These are phyloP conservation scores for Lasiosphaeria hispida DNA, from an alignment of 495 filamentous ascomycete genomes.

Conservation along the genomic window DNA sequence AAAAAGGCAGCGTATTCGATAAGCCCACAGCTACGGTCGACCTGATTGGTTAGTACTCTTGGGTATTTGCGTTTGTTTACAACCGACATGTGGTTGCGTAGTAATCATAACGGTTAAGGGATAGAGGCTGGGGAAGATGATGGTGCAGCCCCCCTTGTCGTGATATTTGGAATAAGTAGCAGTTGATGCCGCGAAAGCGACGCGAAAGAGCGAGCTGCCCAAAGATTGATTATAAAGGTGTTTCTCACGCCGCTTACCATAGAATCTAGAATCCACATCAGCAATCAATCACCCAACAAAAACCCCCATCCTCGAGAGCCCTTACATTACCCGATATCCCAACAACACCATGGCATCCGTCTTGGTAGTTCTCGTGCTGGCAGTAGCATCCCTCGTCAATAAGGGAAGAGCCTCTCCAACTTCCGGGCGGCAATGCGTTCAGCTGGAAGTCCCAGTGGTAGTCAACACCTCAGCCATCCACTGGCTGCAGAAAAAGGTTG, in stretches of 20 bases:
- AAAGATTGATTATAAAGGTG: slow-evolving; percentile 4
- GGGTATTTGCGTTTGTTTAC: neutral
- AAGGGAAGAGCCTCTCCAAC: slow-evolving; percentile 4
- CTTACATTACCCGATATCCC: too few species aligned
- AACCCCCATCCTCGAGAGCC: neutral
- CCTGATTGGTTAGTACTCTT: neutral
- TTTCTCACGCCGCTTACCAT: neutral
- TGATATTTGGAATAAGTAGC: slow-evolving; percentile 3
- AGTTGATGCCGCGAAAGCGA: too few species aligned
- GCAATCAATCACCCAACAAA: neutral
- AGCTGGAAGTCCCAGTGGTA: slow-evolving; percentile 5
- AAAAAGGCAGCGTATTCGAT: neutral
- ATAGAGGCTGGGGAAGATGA: neutral
- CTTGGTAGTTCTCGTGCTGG: slow-evolving; percentile 1
- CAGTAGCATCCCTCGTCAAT: slow-evolving; percentile 1
- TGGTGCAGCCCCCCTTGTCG: too few species aligned
- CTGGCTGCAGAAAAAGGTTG: slow-evolving; percentile 14
- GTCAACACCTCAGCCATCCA: slow-evolving; percentile 11
- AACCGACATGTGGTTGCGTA: slow-evolving; percentile 5
- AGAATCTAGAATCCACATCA: neutral
- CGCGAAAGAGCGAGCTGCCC: neutral
- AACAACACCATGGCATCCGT: slow-evolving; percentile 6
- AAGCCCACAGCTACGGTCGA: neutral
- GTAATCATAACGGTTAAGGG: neutral
- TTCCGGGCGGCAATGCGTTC: slow-evolving; percentile 5